Percentiles rank a stretch among this genome's conserved stretches.
These are phyloP conservation scores for Dalechampia spathulata DNA, from an alignment of 441 rosid species.

Conservation along the genomic window DNA sequence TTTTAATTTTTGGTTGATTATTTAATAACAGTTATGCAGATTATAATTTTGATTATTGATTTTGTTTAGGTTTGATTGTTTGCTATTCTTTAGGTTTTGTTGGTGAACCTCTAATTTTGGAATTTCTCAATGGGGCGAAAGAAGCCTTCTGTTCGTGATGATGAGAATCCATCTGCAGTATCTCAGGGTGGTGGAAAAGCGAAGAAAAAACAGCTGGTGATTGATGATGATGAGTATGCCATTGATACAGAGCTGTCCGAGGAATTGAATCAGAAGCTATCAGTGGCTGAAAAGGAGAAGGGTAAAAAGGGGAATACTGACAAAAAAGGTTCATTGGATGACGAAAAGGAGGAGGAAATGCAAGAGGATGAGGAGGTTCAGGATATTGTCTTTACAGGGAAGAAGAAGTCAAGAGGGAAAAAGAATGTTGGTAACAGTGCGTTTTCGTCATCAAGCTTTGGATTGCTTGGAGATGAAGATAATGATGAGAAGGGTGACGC, in stretches of 20 bases:
- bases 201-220: constrained; percentile 57
- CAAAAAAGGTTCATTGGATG: constrained; percentile 25
- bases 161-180: constrained; percentile 28
- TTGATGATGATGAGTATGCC: constrained; percentile 84
- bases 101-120: too few species aligned
- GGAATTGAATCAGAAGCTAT: constrained; percentile 44
- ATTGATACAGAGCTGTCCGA: constrained; percentile 51
- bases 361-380: constrained; percentile 37
- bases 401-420: constrained; percentile 56
- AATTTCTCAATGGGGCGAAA: constrained; percentile 55
- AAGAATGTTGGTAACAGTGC: constrained; percentile 30
- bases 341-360: constrained; percentile 23
- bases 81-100: too few species aligned
- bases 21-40: neutral
- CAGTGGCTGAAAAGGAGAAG: constrained; percentile 50
- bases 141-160: constrained; percentile 55
- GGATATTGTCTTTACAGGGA: constrained; percentile 40
- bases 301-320: constrained; percentile 61
- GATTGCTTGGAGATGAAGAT: constrained; percentile 49
- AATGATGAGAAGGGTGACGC: constrained; percentile 30
- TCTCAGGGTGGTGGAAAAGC: constrained; percentile 52
- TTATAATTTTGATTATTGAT: too few species aligned
- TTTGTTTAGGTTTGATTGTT: too few species aligned
- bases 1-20: too few species aligned
- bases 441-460: constrained; percentile 37